Evolutionary conservation across 768 basidiomycete genomes (phyloP).

Genomic region (Rhizopogon vulgaris): DNA sequence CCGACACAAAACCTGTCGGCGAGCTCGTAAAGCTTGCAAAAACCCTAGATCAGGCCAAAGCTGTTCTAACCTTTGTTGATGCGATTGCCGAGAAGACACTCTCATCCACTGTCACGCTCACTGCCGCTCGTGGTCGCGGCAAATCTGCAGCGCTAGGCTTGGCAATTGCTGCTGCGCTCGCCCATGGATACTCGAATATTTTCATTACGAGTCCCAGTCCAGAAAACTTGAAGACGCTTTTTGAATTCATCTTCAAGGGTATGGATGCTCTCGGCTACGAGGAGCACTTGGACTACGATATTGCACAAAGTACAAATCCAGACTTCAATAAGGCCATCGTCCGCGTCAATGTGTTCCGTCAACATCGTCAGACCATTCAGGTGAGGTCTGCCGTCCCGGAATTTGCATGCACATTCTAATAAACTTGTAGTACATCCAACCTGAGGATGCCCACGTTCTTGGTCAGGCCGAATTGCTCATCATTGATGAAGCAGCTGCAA

Average conservation of each 20-base stretch:
- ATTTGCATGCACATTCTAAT: constrained; percentile 1
- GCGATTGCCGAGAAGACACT: constrained; percentile 91
- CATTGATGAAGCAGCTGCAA: constrained; percentile 98
- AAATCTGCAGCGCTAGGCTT: constrained; percentile 96
- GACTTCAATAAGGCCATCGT: constrained; percentile 96
- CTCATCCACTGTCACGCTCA: constrained; percentile 90
- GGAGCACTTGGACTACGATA: constrained; percentile 97
- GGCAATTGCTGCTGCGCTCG: constrained; percentile 87
- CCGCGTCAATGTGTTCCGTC: constrained; percentile 87
- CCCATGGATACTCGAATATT: constrained; percentile 93
- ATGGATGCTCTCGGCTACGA: constrained; percentile 93
- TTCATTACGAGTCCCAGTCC: constrained; percentile 98
- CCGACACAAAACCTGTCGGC: constrained; percentile 81
- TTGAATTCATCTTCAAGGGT: constrained; percentile 96
- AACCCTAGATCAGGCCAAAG: constrained; percentile 92
- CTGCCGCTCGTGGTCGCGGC: constrained; percentile 91
- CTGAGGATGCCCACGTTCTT: constrained; percentile 94
- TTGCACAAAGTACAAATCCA: constrained; percentile 89
- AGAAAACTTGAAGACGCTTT: constrained; percentile 96
- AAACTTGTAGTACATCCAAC: constrained; percentile 84
- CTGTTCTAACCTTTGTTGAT: constrained; percentile 90
- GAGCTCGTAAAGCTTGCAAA: constrained; percentile 86
- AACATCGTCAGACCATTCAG: constrained; percentile 95
- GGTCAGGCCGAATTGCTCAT: constrained; percentile 97
- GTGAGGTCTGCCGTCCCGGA: constrained; percentile 34